These are phyloP conservation scores for Auriscalpium vulgare DNA, from an alignment of 768 basidiomycete species.

Conservation along the genomic window DNA sequence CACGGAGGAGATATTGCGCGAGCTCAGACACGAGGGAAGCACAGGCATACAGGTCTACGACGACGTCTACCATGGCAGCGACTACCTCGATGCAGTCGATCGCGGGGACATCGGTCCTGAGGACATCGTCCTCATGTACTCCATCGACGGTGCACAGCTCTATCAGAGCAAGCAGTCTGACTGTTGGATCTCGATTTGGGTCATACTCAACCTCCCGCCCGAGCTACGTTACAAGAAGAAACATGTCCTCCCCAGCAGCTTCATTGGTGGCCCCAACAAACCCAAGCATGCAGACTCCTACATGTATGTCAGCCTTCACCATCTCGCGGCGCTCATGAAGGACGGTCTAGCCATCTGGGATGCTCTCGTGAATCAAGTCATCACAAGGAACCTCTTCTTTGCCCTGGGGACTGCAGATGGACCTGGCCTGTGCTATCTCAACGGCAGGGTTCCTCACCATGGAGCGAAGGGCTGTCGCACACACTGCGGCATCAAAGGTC, in stretches of 20 bases:
- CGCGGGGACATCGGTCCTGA: constrained; percentile 14
- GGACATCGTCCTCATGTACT: constrained; percentile 28
- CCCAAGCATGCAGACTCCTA: constrained; percentile 25
- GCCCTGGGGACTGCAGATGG: constrained; percentile 24
- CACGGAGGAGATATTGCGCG: too few relatives aligned
- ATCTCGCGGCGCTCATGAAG: constrained; percentile 23
- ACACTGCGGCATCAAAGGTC: constrained; percentile 24
- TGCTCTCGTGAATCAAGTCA: constrained; percentile 1
- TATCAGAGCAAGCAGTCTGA: constrained; percentile 27
- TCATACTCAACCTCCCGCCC: constrained; percentile 27
- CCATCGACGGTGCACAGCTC: constrained; percentile 34
- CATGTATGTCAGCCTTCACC: constrained; percentile 25
- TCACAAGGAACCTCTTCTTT: constrained; percentile 10
- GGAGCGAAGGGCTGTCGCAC: constrained; percentile 28
- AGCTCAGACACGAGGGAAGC: too few relatives aligned
- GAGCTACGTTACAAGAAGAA: constrained; percentile 23
- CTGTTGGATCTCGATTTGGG: constrained; percentile 30
- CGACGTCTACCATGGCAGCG: constrained; percentile 25
- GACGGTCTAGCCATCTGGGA: constrained; percentile 21
- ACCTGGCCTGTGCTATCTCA: constrained; percentile 25
- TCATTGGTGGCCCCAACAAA: constrained; percentile 29
- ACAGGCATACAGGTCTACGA: not conserved
- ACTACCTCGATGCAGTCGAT: constrained; percentile 18
- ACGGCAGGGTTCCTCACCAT: constrained; percentile 28
- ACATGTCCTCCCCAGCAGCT: constrained; percentile 22